Percentiles rank a stretch among this genome's conserved stretches.
Conservation (phyloP, 1,139 yeast genomes). For the Yamadazyma friedrichii region DNA sequence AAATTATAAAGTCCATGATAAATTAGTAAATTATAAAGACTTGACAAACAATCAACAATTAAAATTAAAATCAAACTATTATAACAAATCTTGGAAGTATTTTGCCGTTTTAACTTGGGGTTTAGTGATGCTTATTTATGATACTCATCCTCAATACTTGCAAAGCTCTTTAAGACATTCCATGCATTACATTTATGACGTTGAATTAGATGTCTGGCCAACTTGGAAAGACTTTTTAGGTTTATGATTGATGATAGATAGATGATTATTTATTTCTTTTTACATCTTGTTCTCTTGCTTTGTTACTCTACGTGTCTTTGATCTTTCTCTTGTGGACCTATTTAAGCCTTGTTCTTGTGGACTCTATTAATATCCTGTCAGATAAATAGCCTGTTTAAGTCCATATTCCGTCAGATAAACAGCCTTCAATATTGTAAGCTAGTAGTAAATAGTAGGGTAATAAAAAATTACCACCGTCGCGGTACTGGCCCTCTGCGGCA, state of each 20-base stretch:
- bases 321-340: too few species aligned
- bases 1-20: slow-evolving; percentile 21
- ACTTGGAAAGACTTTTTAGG: slow-evolving; percentile 46
- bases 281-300: neutral
- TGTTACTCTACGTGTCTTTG: too few species aligned
- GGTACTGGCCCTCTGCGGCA: too few species aligned
- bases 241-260: slow-evolving; percentile 14
- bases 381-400: too few species aligned
- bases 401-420: too few species aligned
- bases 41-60: slow-evolving; percentile 30
- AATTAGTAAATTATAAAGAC: slow-evolving; percentile 22
- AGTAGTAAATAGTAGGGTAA: too few species aligned
- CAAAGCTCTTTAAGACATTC: slow-evolving; percentile 69
- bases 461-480: too few species aligned
- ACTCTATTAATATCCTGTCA: too few species aligned
- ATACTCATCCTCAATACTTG: slow-evolving; percentile 59
- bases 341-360: too few species aligned
- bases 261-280: neutral
- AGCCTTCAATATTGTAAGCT: too few species aligned
- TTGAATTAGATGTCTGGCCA: slow-evolving; percentile 42
- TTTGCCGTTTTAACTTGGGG: slow-evolving; percentile 79
- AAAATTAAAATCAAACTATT: slow-evolving; percentile 33
- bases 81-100: slow-evolving; percentile 56
- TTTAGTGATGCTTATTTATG: slow-evolving; percentile 68
- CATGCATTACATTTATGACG: slow-evolving; percentile 71